Evolutionary conservation across 768 basidiomycete genomes (phyloP), one percentile per base, ranked within the genome.

Genomic region (Tricholoma furcatifolium): DNA sequence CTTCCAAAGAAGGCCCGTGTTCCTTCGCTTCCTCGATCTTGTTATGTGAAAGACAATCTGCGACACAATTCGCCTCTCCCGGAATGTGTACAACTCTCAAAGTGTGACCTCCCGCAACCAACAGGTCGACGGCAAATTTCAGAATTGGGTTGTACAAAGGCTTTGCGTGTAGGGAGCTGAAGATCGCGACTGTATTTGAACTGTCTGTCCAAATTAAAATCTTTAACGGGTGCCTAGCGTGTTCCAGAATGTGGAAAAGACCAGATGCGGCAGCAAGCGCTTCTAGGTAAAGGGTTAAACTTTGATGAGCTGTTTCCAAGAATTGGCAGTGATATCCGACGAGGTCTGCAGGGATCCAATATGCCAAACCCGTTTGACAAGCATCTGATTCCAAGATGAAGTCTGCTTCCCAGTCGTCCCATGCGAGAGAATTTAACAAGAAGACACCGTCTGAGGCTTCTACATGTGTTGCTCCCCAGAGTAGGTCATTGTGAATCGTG

Each of bases 381-480:
- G 67, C 69, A 47, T 72, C 66, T 4, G 59, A 55, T n/a, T 60
- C 62, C 0, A 59, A 43, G 27, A 43, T 45, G 1, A 58, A 5
- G 31, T 66, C 59, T 1, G 65, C 62, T 0, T 38, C 17, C 2
- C 0, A 1, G 6, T 36, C 27, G 8, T 51, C 38, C 65, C 69
- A 69, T 0, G 60, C 56, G 0, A 51, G 12, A 0, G 65, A 51
- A 0, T 62, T 42, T 8, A 72, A 21, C 3, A 70, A 32, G 7
- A 43, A 60, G 6, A 72, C 46, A 0, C 70, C 64, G 10, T 43
- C 11, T 0, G 60, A 54, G 2, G 1, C 0, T 0, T 35, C 6
- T 2, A 74, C n/a, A 40, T 68, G 66, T 9, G 58, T 39, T 0
- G 24, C 46, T 1, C 72, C 51, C 74, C 76, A 79, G 0, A 0